phyloP scores from a whole-genome alignment of 345 rosid species.

The Eucalyptus viminalis region DNA sequence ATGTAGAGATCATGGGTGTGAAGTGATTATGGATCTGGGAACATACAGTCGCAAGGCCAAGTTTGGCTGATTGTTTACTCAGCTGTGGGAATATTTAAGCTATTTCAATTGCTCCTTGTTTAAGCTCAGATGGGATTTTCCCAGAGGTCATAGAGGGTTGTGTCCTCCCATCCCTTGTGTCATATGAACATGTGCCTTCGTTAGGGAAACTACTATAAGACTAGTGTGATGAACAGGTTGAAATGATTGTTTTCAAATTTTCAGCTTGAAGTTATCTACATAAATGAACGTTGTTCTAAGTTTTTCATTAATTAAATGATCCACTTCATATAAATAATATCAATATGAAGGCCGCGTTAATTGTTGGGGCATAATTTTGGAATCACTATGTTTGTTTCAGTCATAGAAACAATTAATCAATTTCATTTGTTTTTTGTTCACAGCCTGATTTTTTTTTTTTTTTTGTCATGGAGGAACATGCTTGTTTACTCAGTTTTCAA shows the following conservation, averaged over 20 bases:
- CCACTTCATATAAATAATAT: neutral
- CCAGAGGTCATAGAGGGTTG: neutral
- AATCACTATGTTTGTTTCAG: neutral
- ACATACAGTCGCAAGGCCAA: neutral
- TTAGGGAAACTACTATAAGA: neutral
- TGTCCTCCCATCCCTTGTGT: neutral
- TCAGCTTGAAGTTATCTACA: neutral
- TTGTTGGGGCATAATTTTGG: neutral
- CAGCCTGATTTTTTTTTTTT: neutral
- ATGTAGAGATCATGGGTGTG: neutral
- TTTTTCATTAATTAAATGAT: neutral
- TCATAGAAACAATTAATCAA: neutral
- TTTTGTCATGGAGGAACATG: neutral
- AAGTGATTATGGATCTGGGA: neutral
- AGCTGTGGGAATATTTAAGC: neutral
- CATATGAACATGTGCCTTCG: neutral
- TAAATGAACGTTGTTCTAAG: neutral
- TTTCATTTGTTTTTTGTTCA: neutral
- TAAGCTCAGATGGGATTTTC: neutral
- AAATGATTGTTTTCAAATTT: neutral
- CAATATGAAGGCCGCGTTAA: neutral
- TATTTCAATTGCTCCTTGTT: neutral
- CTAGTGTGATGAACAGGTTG: neutral
- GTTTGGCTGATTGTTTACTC: neutral
- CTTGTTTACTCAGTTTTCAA: neutral